Base-by-base conservation (phyloP, 2,329 filamentous ascomycete genomes). In the Cryphonectria japonica region DNA sequence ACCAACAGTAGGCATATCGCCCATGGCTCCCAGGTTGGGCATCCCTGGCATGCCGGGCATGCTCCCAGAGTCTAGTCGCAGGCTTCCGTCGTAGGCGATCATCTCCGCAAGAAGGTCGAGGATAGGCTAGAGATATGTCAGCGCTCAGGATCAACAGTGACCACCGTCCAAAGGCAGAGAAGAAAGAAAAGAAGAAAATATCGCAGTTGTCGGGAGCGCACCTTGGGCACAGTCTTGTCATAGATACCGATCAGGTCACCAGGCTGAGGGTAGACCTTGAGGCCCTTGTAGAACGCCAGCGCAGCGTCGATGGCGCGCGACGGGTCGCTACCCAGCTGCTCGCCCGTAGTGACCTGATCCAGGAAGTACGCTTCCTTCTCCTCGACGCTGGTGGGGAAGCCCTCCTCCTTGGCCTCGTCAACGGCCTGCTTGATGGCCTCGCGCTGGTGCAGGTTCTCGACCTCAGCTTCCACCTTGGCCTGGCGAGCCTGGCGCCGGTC, bases 181-280 rank as follows among this genome's bases (percentile, higher is more conserved):
- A 6, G 8, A 3, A n/a, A 9, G 8, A 8, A 22, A 3, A n/a
- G 11, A 14, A 43, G 41, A 16, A 52, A 66, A 43, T 26, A n/a
- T 26, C 59, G 52, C 19, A 41, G 43, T 3, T 5, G n/a, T 19
- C 37, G 62, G 32, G 70, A 41, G 59, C 50, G 69, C 46, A 94
- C 95, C 92, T 98, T 98, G 77, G 95, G 92, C 62, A 98, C 95
- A 43, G 96, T 98, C 89, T 97, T 97, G 83, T 99, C 96, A 83
- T 99, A 99, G 82, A 99, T 97, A 78, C 89, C 89, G 81, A 99
- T 98, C 77, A 99, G 86, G 79, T 98, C 96, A 77, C 91, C 89
- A 16, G 95, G 96, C 78, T 93, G 92, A 67, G 96, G 96, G 84
- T 99, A 99, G 77, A 98, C 96, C 88, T 99, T 99, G 76, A 99